Base-by-base conservation (phyloP, 768 basidiomycete genomes). In the Leccinum longicurvipes region DNA sequence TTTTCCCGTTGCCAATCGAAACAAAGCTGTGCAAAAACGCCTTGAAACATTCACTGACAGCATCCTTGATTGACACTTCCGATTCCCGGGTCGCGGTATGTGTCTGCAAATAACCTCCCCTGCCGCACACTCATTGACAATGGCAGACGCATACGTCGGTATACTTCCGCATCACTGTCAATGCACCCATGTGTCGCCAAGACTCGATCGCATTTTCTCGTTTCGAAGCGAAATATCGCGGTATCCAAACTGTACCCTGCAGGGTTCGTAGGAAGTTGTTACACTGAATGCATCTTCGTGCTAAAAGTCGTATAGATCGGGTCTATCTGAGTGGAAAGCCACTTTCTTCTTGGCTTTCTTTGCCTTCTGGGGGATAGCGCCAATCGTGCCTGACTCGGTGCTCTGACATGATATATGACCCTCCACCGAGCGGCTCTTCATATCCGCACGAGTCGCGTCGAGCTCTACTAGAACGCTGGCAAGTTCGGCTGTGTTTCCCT, bases 241-340 rank as follows among this genome's bases (percentile, higher is more conserved):
- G 27, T 29, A 12, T 47, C 47, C 50, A 14, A 19, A n/a, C n/a
- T n/a, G n/a, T 9, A 24, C n/a, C 17, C 19, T 14, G 19, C 25
- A 51, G 23, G 15, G 27, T 28, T n/a, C 19, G 27, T 28, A 28
- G 24, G 12, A 55, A 32, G 24, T 15, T 14, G 21, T 23, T 19
- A 29, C 44, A 34, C 14, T 14, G 28, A 28, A 23, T 54, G 5
- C 19, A 41, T 41, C 39, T 41, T 19, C 28, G 19, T 36, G 32
- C 80, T 72, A 89, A 68, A 89, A 89, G 64, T 87, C 89, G 66
- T 89, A 90, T 71, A 90, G 60, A 59, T 89, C 89, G 28, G 82
- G 84, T 56, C 76, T 74, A 63, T 87, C 86, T 54, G 82, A 81
- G 51, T 75, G 77, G 69, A 91, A 91, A 2, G 79, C 84, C 1